Conservation (phyloP, 208 protist species). For the Crithidia mellificae region DNA sequence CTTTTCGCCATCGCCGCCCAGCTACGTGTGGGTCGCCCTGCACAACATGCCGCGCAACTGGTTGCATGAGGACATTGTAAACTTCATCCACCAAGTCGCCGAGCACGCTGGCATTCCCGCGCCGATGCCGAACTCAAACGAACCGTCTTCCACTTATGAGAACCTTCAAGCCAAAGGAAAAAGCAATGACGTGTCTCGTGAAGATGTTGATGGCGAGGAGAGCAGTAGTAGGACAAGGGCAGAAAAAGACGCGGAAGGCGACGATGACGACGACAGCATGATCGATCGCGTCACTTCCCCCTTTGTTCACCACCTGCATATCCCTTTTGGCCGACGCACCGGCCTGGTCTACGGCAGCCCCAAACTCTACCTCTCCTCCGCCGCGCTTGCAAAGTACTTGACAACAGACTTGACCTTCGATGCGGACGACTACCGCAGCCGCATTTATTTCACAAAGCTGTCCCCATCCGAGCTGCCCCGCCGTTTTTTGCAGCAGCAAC, state of each 20-base stretch:
- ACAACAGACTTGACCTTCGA: conserved; percentile 55
- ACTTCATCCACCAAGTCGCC: conserved; percentile 81
- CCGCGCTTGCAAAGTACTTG: conserved; percentile 59
- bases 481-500: conserved; percentile 17
- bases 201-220: too few relatives aligned
- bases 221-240: too few relatives aligned
- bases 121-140: too few relatives aligned
- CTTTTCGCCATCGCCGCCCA: not conserved
- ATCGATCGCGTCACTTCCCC: conserved; percentile 53
- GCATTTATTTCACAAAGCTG: conserved; percentile 71
- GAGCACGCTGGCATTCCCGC: conserved; percentile 59
- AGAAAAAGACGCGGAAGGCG: conserved; percentile 9
- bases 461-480: conserved; percentile 7
- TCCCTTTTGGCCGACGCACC: conserved; percentile 84
- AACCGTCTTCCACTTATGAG: too few relatives aligned
- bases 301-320: conserved; percentile 61
- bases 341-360: conserved; percentile 78
- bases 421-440: conserved; percentile 72
- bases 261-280: conserved; percentile 37
- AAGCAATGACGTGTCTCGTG: too few relatives aligned
- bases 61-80: conserved; percentile 82
- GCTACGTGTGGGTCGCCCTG: conserved; percentile 43
- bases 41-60: conserved; percentile 82
- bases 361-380: conserved; percentile 56
- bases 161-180: too few relatives aligned